Base-by-base conservation (phyloP, 495 filamentous ascomycete species). In the Cladorrhinum samala region DNA sequence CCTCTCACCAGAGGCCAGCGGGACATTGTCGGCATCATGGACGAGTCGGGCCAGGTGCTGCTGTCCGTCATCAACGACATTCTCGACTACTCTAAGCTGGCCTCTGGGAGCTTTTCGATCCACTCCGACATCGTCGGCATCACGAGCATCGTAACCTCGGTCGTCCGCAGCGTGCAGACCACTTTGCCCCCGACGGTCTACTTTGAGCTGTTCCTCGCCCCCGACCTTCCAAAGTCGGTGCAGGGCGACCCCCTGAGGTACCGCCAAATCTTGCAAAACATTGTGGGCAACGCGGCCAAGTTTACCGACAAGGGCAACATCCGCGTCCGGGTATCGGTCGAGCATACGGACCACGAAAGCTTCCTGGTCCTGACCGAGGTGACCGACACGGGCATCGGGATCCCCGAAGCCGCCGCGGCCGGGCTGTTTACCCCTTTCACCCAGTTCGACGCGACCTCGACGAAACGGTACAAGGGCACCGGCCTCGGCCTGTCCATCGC, bases 401-500 rank as follows among this genome's bases (percentile, higher is more conserved):
- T 93, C 46, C 77, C 84, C 0, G 72, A 79, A 6, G 54, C 74
- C 39, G 72, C 83, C 2, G 80, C 84, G 9, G 69, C 81, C 37
- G 76, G 76, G 44, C 80, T 93, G 13, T 93, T 91, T 67, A 86
- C 88, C 48, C 89, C 88, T 0, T 93, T 93, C 55, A 82, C 84
- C 4, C 88, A 93, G 68, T 86, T 86, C 1, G 87, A 93, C 59
- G 60, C 84, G 7, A 80, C 85, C 1, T 73, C 88, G 19, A 88
- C 82, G 55, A 90, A 89, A 58, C 86, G 84, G 41, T 88, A 83
- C 63, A 85, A 85, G 49, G 89, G 88, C 6, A 92, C 88, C 14
- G 88, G 88, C 8, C 70, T 93, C 1, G 88, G 88, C 13, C 61
- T 93, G 16, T 87, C 83, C 44, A 93, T 93, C 47, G 88, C 86